Evolutionary conservation across 225 moss, liverwort and hornwort species (phyloP), one percentile per base, ranked within the genome.

Genomic region (Marchantia polymorpha): DNA sequence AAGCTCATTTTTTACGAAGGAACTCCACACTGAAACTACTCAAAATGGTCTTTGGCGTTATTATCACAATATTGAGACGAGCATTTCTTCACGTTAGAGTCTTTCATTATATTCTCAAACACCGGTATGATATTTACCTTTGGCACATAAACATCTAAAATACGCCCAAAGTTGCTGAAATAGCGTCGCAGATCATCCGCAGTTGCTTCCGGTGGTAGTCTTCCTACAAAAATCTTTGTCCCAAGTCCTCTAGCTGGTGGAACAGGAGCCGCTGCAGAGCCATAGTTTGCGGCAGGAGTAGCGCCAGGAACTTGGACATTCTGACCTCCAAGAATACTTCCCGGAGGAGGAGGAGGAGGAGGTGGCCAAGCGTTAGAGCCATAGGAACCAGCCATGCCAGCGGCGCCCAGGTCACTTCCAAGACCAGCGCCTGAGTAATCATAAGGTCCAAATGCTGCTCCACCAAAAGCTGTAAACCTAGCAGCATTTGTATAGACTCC

Each of bases 211-310:
- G 90, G 95, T 31, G 95, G 95, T 77, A 95, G 87, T 80, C 95
- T 89, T 69, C 95, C 95, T 58, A 95, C 95, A 74, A 95, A 95
- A 50, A 93, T 95, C 83, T 93, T 95, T 22, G 95, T 95, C 69
- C 95, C 95, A 23, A 95, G 74, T 10, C 95, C 93, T 90, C 93
- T 90, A 30, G 84, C 68, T 76, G 85, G 83, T 27, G 91, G 91
- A 73, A 86, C 85, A 10, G 81, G 78, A 78, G 78, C 73, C 56
- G 88, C 89, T 54, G 89, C 83, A 25, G 91, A 89, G 79, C 90
- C 90, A 76, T 86, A 88, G 67, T 89, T 91, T 81, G 92, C 87
- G 65, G 84, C 84, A 65, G 72, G 22, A 25, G 72, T n/a, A 58
- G 86, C 87, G 49, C 95, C 93, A 69, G 93, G 89, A 80, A 91